These are phyloP conservation scores for Glutinoglossum americanum DNA, from an alignment of 495 filamentous ascomycete genomes.

Conservation along the genomic window DNA sequence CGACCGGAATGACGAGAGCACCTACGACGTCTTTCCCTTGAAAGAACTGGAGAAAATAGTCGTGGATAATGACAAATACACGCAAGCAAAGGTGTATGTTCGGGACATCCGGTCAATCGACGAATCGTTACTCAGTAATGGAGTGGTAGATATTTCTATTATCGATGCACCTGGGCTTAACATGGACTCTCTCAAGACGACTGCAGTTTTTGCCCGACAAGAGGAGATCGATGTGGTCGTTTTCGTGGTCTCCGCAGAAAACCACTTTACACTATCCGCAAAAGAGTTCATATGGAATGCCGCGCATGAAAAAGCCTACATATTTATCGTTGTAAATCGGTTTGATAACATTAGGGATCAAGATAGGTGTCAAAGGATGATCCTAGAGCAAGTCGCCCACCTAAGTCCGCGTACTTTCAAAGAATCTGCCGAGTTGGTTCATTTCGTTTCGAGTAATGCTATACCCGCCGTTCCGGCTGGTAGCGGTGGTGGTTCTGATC, in stretches of 20 bases:
- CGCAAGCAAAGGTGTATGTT: conserved; percentile 92
- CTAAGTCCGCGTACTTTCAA: conserved; percentile 84
- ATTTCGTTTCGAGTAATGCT: conserved; percentile 93
- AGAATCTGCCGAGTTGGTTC: conserved; percentile 78
- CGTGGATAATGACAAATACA: conserved; percentile 62
- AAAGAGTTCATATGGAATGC: conserved; percentile 94
- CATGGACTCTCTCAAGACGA: conserved; percentile 87
- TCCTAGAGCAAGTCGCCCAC: conserved; percentile 65
- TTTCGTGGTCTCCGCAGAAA: conserved; percentile 90
- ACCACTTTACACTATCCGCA: conserved; percentile 89
- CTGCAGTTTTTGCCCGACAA: conserved; percentile 85
- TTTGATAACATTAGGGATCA: conserved; percentile 90
- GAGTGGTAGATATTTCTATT: conserved; percentile 90
- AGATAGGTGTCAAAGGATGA: conserved; percentile 66
- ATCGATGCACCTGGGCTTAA: conserved; percentile 95
- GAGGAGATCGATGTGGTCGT: conserved; percentile 99
- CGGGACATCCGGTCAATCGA: conserved; percentile 80
- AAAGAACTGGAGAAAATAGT: conserved; percentile 72
- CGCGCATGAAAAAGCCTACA: conserved; percentile 90
- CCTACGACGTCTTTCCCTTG: conserved; percentile 68
- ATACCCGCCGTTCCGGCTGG: conserved; percentile 44
- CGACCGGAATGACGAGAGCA: conserved; percentile 76
- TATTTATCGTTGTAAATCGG: conserved; percentile 97
- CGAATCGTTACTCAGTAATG: conserved; percentile 88
- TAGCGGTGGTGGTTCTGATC: conserved; percentile 32